A percentile compares a stretch with the other conserved stretches of the same genome.
Conservation (phyloP, 2,329 filamentous ascomycete genomes). For the Hypoxylon sp. region DNA sequence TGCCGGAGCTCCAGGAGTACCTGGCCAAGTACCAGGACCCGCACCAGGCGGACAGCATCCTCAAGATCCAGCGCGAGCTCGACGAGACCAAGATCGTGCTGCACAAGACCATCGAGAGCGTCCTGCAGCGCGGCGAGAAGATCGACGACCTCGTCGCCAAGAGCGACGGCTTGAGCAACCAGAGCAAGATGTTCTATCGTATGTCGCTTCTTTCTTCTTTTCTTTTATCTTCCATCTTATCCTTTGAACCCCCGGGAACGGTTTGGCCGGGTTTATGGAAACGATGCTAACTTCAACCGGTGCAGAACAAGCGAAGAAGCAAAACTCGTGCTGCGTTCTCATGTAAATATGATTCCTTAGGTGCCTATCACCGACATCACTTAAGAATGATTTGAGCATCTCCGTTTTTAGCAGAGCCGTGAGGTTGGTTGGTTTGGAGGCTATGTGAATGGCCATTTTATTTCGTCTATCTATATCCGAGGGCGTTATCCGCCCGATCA, state of each 20-base stretch:
- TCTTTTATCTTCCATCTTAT: not conserved
- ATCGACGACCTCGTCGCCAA: slow-evolving; percentile 94
- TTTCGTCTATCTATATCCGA: slow-evolving; percentile 43
- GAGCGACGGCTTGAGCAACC: slow-evolving; percentile 88
- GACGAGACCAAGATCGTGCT: slow-evolving; percentile 98
- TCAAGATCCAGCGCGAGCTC: slow-evolving; percentile 96
- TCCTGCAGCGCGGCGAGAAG: slow-evolving; percentile 93
- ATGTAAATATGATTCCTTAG: slow-evolving; percentile 66
- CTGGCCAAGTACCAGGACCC: slow-evolving; percentile 84
- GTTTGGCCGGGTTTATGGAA: not conserved
- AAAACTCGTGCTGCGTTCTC: slow-evolving; percentile 81
- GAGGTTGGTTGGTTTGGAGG: slow-evolving; percentile 39
- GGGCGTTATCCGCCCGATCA: slow-evolving; percentile 24
- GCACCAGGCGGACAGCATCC: slow-evolving; percentile 88
- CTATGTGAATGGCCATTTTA: slow-evolving; percentile 41
- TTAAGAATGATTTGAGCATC: slow-evolving; percentile 27
- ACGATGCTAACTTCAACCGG: slow-evolving; percentile 36
- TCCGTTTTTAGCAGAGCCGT: slow-evolving; percentile 48
- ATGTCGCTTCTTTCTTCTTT: slow-evolving; percentile 52
- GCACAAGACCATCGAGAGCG: slow-evolving; percentile 95
- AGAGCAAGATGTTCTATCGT: slow-evolving; percentile 99
- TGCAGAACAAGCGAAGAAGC: slow-evolving; percentile 79
- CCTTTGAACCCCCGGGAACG: not conserved
- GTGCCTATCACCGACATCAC: slow-evolving; percentile 1
- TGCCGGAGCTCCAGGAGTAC: slow-evolving; percentile 86